Conservation (phyloP, 129 eudicot genomes). For the Escallonia herrerae region DNA sequence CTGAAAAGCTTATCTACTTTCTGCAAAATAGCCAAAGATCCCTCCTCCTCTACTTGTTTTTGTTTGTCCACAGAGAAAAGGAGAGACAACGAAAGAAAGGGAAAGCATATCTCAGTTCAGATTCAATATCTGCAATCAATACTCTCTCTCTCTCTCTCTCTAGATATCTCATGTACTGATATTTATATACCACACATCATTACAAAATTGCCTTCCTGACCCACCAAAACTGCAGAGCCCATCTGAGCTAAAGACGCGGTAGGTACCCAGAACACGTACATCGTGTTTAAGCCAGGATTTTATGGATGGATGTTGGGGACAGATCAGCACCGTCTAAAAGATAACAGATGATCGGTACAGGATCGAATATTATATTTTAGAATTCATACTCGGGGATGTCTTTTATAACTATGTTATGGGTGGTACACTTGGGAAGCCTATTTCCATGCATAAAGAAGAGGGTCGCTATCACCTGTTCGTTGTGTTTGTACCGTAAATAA, state of each 20-base stretch:
- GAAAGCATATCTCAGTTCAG: conserved; percentile 27
- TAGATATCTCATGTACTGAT: background rate
- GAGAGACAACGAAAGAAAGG: background rate
- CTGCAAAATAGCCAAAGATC: conserved; percentile 21
- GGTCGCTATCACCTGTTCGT: conserved; percentile 29
- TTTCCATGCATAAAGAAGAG: conserved; percentile 17
- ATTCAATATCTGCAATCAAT: conserved; percentile 16
- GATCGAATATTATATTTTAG: too few species aligned
- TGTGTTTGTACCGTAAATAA: conserved; percentile 29
- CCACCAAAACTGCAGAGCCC: conserved; percentile 13
- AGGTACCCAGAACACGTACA: background rate
- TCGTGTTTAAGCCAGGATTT: background rate
- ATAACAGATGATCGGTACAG: background rate
- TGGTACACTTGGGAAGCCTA: conserved; percentile 12
- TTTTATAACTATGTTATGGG: conserved; percentile 1
- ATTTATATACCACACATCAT: background rate
- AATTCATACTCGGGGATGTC: background rate
- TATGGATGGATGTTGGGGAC: conserved; percentile 10
- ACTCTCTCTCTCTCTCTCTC: conserved; percentile 8
- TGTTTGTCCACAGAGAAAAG: background rate
- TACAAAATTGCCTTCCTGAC: background rate
- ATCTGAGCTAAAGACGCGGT: conserved; percentile 11
- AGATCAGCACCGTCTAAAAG: conserved; percentile 29
- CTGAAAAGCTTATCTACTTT: conserved; percentile 20
- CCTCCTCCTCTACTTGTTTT: background rate